These are phyloP conservation scores for Hypoxylon fuscum DNA, from an alignment of 495 filamentous ascomycete species.

Conservation along the genomic window DNA sequence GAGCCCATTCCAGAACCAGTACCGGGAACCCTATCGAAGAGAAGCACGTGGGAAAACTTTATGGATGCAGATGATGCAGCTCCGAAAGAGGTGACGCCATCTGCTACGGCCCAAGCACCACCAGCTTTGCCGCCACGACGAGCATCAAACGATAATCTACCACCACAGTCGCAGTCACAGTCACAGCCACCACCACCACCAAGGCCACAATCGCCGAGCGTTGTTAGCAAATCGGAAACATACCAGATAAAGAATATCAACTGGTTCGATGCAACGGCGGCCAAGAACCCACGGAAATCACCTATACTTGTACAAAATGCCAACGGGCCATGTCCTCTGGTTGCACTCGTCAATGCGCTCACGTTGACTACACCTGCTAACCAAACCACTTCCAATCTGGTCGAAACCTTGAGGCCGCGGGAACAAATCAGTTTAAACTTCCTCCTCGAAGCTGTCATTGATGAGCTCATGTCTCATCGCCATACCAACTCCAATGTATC, in stretches of 20 bases:
- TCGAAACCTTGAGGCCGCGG: slow-evolving; percentile 76
- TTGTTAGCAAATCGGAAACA: slow-evolving; percentile 52
- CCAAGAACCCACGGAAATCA: slow-evolving; percentile 57
- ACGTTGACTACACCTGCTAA: slow-evolving; percentile 77
- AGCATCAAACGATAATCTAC: slow-evolving; percentile 40
- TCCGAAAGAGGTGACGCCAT: slow-evolving; percentile 22
- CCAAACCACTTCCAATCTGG: slow-evolving; percentile 69
- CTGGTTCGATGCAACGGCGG: slow-evolving; percentile 53
- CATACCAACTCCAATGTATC: slow-evolving; percentile 51
- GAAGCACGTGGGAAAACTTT: slow-evolving; percentile 52
- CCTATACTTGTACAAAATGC: slow-evolving; percentile 91
- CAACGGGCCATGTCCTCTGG: slow-evolving; percentile 92
- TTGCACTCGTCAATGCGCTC: slow-evolving; percentile 93
- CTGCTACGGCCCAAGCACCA: slow-evolving; percentile 29
- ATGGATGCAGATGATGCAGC: slow-evolving; percentile 40
- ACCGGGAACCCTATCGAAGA: slow-evolving; percentile 39
- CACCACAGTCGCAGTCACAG: too few species aligned
- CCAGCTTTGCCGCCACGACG: slow-evolving; percentile 52
- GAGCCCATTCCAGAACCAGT: slow-evolving; percentile 45
- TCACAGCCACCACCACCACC: slow-evolving; percentile 45
- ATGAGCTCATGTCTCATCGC: slow-evolving; percentile 80
- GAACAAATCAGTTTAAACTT: slow-evolving; percentile 90
- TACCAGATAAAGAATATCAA: slow-evolving; percentile 59
- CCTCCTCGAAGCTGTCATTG: slow-evolving; percentile 86
- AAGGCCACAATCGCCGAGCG: slow-evolving; percentile 42